Evolutionary conservation across 371 early-diverging fungal species (phyloP), one percentile per base, ranked within the genome.

Genomic region (Choanephora cucurbitarum): DNA sequence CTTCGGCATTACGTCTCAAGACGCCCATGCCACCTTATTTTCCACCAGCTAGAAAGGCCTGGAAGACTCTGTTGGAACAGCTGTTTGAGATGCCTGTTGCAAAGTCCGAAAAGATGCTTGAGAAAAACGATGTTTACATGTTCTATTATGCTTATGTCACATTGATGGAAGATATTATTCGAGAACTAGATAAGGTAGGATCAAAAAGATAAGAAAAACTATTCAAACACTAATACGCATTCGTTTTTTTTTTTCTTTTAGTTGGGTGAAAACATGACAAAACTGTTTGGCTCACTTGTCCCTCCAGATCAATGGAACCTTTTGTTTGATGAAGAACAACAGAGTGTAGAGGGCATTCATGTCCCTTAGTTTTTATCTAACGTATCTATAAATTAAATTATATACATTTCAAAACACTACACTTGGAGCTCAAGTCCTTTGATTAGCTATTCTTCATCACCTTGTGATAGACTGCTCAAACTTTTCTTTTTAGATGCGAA

Each of bases 11-110:
- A 11, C 78, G 84, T 3, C 80, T 93, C 51, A 92, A 92, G 64
- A 84, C 88, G 11, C 93, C 94, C 7, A 62, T 93, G 56, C 94
- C 94, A 7, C 87, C 91, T 0, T 86, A 83, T 58, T 69, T 92
- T n/a, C 94, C 94, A 1, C 89, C 90, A 0, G 81, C 84, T 23
- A 69, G 75, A 54, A 66, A 73, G 24, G 79, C 82, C 3, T 63
- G 84, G 15, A 51, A 73, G 43, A 41, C 62, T 15, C 44, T 84
- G 32, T 67, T 84, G 59, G 54, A 52, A 18, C 81, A 75, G 42
- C 63, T 86, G 8, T 75, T 82, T 22, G 69, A 79, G 34, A 47
- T 78, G 18, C 77, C n/a, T 54, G 4, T 44, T 28, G 41, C 4
- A 32, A 43, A 33, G 10, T 59, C 70, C 18, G 52, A 58, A 14